These are phyloP conservation scores for Arctium minus DNA, from an alignment of 129 eudicot genomes.

Conservation along the genomic window DNA sequence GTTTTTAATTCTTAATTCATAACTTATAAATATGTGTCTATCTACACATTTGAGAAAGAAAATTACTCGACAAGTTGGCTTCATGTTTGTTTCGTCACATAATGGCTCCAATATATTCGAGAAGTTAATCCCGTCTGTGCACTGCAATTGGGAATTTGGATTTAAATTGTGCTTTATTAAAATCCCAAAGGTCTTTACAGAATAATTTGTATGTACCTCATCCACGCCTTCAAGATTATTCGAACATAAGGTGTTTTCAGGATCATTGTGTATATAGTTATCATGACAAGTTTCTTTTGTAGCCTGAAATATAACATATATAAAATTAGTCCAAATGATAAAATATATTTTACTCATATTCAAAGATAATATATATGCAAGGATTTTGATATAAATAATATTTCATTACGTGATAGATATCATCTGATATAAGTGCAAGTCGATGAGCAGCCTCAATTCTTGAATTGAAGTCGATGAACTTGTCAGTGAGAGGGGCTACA, in stretches of 20 bases:
- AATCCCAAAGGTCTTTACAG: neutral
- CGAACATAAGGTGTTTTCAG: conserved; percentile 4
- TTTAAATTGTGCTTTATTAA: neutral
- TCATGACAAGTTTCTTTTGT: conserved; percentile 25
- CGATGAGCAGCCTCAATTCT: conserved; percentile 34
- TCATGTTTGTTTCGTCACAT: conserved; percentile 13
- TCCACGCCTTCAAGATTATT: conserved; percentile 23
- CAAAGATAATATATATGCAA: neutral
- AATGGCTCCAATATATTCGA: conserved; percentile 23
- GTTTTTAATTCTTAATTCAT: neutral
- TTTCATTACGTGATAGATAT: conserved; percentile 29
- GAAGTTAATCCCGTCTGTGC: conserved; percentile 18
- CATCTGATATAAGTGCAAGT: conserved; percentile 38
- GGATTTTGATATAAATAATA: neutral
- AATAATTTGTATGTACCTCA: conserved; percentile 21
- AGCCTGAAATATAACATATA: conserved; percentile 14
- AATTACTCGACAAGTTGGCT: conserved; percentile 29
- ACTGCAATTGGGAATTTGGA: conserved; percentile 10
- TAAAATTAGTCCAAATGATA: neutral
- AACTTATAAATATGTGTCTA: neutral
- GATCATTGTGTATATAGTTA: conserved; percentile 26
- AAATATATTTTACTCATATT: neutral
- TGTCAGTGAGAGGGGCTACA: conserved; percentile 33
- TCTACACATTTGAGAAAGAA: neutral
- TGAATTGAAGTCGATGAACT: conserved; percentile 29